phyloP scores from a whole-genome alignment of 2,329 filamentous ascomycete genomes.

The Fusarium sp. region DNA sequence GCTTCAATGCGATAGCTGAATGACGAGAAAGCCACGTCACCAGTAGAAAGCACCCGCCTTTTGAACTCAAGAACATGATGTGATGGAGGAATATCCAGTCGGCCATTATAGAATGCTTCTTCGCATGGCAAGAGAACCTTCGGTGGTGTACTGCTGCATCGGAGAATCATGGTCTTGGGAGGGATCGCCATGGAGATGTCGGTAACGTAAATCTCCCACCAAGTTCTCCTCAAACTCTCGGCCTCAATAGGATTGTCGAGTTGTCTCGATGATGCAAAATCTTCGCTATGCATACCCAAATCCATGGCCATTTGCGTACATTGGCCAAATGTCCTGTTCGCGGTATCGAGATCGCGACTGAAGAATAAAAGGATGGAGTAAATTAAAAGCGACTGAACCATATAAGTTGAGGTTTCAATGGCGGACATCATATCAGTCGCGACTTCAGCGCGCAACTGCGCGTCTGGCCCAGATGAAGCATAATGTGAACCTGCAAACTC shows the following conservation, averaged over 20 bases:
- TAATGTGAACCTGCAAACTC: slow-evolving; percentile 37
- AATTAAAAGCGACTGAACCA: slow-evolving; percentile 27
- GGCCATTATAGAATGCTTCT: slow-evolving; percentile 20
- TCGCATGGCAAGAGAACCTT: slow-evolving; percentile 36
- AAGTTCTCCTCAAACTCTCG: slow-evolving; percentile 36
- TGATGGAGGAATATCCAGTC: slow-evolving; percentile 7
- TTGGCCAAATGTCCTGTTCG: slow-evolving; percentile 7
- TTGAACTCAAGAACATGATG: slow-evolving; percentile 33
- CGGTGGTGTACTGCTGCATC: slow-evolving; percentile 17
- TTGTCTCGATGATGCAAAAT: slow-evolving; percentile 20
- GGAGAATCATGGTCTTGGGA: slow-evolving; percentile 13
- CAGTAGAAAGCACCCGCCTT: slow-evolving; percentile 5
- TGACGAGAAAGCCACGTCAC: slow-evolving; percentile 32
- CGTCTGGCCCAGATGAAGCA: slow-evolving; percentile 1
- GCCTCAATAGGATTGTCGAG: slow-evolving; percentile 24
- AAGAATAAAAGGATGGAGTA: slow-evolving; percentile 22
- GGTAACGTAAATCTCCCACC: slow-evolving; percentile 40
- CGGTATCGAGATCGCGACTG: not conserved
- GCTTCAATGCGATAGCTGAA: slow-evolving; percentile 40
- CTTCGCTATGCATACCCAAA: slow-evolving; percentile 27
- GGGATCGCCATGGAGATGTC: slow-evolving; percentile 34
- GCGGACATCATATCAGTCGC: slow-evolving; percentile 14
- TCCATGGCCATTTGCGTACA: slow-evolving; percentile 31
- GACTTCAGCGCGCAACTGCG: slow-evolving; percentile 9
- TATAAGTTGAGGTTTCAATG: slow-evolving; percentile 6